phyloP scores from a whole-genome alignment of 768 basidiomycete genomes.

The Multifurca ochricompacta region DNA sequence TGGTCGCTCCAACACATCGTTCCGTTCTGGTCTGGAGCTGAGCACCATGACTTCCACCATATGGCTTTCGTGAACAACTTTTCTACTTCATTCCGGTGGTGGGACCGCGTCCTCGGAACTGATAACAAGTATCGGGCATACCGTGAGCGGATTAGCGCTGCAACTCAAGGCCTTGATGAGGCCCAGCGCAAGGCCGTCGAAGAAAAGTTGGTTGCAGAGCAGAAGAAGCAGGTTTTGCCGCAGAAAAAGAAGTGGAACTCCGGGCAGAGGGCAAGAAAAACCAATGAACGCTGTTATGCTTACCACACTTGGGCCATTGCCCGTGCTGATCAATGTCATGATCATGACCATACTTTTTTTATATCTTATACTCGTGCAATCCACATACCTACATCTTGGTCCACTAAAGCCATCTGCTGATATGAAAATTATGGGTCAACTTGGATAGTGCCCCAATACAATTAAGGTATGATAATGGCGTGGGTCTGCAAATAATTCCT shows the following conservation, averaged over 20 bases:
- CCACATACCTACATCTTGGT: not conserved
- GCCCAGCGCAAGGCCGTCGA: conserved; percentile 51
- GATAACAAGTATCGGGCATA: conserved; percentile 85
- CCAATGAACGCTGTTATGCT: not conserved
- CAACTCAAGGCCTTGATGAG: conserved; percentile 36
- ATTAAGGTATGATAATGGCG: no score
- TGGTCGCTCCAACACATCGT: conserved; percentile 91
- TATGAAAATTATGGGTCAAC: no score
- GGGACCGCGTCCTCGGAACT: conserved; percentile 83
- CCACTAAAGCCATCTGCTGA: not conserved
- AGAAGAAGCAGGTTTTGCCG: conserved; percentile 63
- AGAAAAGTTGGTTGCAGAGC: conserved; percentile 54
- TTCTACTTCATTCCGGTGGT: conserved; percentile 92
- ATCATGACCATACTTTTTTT: not conserved
- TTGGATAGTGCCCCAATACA: not conserved
- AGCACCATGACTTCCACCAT: conserved; percentile 98
- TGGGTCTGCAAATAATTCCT: not conserved
- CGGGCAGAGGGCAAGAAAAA: conserved; percentile 21
- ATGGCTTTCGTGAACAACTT: conserved; percentile 94
- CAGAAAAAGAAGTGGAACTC: conserved; percentile 45
- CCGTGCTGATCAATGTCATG: not conserved
- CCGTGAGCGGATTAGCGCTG: conserved; percentile 54
- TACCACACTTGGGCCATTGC: not conserved
- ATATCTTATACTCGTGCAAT: not conserved
- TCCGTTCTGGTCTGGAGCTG: conserved; percentile 96